Percentiles rank a stretch among this genome's conserved stretches.
Evolutionary conservation across 2,329 filamentous ascomycete species (phyloP).

Genomic region (Coniochaeta sp.): DNA sequence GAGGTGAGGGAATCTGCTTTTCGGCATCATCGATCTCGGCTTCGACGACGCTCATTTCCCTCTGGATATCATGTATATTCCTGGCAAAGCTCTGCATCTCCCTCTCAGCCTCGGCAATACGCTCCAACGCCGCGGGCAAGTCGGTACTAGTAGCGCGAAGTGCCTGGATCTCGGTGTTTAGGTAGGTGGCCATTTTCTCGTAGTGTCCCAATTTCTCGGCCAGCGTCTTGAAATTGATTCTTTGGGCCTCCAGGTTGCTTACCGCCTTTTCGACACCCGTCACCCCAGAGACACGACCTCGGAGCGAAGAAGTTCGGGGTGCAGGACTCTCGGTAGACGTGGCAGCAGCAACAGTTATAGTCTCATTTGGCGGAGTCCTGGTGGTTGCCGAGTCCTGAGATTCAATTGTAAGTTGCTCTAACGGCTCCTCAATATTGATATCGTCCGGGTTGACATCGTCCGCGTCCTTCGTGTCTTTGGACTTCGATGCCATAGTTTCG

Average conservation of each 20-base stretch:
- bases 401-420: slow-evolving; percentile 25
- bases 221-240: slow-evolving; percentile 24
- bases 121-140: slow-evolving; percentile 8
- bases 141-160: slow-evolving; percentile 17
- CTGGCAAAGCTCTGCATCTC: slow-evolving; percentile 21
- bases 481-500: slow-evolving; percentile 8
- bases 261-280: slow-evolving; percentile 10
- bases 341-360: slow-evolving; percentile 3
- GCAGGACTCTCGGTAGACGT: background rate
- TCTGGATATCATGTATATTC: slow-evolving; percentile 24
- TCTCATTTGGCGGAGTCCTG: slow-evolving; percentile 5
- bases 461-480: slow-evolving; percentile 18
- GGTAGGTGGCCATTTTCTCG: slow-evolving; percentile 19
- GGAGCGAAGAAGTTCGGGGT: background rate
- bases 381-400: slow-evolving; percentile 8
- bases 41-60: slow-evolving; percentile 26
- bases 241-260: slow-evolving; percentile 20
- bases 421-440: slow-evolving; percentile 40
- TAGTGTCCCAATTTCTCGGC: slow-evolving; percentile 23
- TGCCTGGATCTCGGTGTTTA: slow-evolving; percentile 22
- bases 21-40: slow-evolving; percentile 28
- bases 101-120: slow-evolving; percentile 17
- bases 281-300: background rate
- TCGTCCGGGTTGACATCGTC: slow-evolving; percentile 35
- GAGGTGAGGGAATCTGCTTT: slow-evolving; percentile 11